Evolutionary conservation across 2,329 filamentous ascomycete genomes (phyloP), one percentile per base, ranked within the genome.

Genomic region (Colletotrichum lentis): DNA sequence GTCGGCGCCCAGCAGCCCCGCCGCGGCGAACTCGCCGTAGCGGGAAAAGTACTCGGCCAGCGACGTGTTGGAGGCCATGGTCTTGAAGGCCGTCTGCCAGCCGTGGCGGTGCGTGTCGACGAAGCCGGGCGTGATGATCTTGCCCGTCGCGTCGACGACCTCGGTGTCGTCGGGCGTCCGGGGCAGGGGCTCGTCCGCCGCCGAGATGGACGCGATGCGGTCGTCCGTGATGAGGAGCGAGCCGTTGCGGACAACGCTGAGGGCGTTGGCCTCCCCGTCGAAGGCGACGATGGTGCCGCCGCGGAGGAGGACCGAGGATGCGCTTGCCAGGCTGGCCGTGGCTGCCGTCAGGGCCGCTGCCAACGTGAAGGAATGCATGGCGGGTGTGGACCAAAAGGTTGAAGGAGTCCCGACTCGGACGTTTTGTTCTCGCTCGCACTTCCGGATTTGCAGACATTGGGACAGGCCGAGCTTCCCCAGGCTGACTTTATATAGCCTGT

Each of bases 41-140:
- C 80, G 78, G 41, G 62, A 59, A 44, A 86, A 79, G 73, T 86
- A 87, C 53, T 85, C 79, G 5, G 80, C 74, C 18, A 86, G 74
- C 0, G 79, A 84, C 0, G 82, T 83, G 71, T 88, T 86, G 8
- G 84, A 82, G 1, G 70, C 82, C 1, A 88, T 71, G 0, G 85
- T 86, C 71, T 84, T 85, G 71, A 82, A 81, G 11, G 79, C 83
- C 0, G 86, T 87, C 72, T 88, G 84, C 86, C 85, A 87, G 0
- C 81, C 79, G 69, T 86, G 84, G 1, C 82, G 81, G 70, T 88
- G 86, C 0, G 85, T 87, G 73, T 88, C 83, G 65, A 88, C 77
- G 73, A 88, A 87, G 10, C 86, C 85, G 0, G 85, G 83, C 0
- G 80, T 81, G 59, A 87, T 77, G 66, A 87, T 87, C 71, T 85